Evolutionary conservation across 1,284 basidiomycete genomes (phyloP), one percentile per base, ranked within the genome.

Genomic region (Coniophora puteana): DNA sequence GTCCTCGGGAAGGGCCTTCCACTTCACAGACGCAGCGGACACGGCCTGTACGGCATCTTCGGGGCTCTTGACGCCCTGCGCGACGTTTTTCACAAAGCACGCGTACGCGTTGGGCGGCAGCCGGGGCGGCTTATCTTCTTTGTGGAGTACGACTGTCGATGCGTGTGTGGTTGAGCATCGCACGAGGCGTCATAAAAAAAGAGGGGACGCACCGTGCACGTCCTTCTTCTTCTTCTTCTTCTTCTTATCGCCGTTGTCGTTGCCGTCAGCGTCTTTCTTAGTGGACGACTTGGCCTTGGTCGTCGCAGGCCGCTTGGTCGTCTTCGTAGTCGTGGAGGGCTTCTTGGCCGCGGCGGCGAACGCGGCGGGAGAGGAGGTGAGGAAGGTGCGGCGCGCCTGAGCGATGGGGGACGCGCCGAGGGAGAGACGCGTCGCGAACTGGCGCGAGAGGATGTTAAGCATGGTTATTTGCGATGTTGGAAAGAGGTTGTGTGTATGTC

Each of bases 321-420:
- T 5, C 27, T 36, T 36, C 16, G 37, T 38, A 17, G 28, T 31
- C 12, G 33, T 28, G 7, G 25, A 32, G 32, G 42, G 23, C 31
- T 39, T 44, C 17, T 34, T 26, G 40, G 38, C 46, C 17, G 44
- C 39, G 18, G 40, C 41, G 2, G 50, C 41, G 5, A 38, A n/a
- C 40, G 42, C 44, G 35, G 50, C 21, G 21, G 22, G 47, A 10
- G 47, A 34, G 24, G 62, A 51, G 20, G 53, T 51, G 5, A 54
- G 48, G 45, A 63, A 51, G 3, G 51, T 50, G 45, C 61, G 61
- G 43, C 53, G 53, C 36, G 45, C 20, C 32, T 41, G 16, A n/a
- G 26, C 22, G 34, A 43, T 11, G 32, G 42, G 26, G 14, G 41
- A 28, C 11, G 24, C 35, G n/a, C n/a, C n/a, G n/a, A n/a, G n/a